Evolutionary conservation across 352 stramenopile genomes (phyloP), one percentile per base, ranked within the genome.

Genomic region (Thraustotheca clavata): DNA sequence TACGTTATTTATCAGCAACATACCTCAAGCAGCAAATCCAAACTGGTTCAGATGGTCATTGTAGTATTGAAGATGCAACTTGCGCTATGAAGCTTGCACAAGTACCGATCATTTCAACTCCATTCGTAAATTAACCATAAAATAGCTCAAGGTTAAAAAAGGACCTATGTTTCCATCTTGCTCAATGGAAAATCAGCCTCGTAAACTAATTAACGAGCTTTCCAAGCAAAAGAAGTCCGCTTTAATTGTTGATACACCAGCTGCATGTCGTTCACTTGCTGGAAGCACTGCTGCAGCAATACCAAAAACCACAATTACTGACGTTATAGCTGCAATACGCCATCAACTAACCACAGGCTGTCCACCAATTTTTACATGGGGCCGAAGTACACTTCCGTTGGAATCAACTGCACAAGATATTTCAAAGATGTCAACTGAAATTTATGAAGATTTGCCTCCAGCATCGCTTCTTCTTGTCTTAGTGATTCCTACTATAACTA

Each of bases 301-400:
- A 54, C 73, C 79, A 12, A 76, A 72, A 14, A 78, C 88, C 46
- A 62, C 54, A 14, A 73, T 79, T 18, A 59, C 62, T 36, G 68
- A 85, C 32, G 72, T 91, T 18, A 73, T 83, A 5, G 35, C 75
- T 11, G 77, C 72, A 3, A 76, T 89, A 32, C 63, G 88, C 14
- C 77, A 91, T 62, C 84, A 94, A 68, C 71, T 94, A 54, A 90
- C 82, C 14, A 91, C 84, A 20, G 84, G 84, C 5, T 90, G 88
- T 62, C 82, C 84, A 20, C 84, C 84, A 11, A 76, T 85, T 55
- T 78, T 94, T 40, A 94, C 84, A 3, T 94, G 84, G 84, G 77
- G 77, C 14, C 74, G 80, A 16, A 31, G 41, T 38, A n/a, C 38
- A 9, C 22, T n/a, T n/a, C 57, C 57, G 5, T 18, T 31, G 3